phyloP scores from a whole-genome alignment of 768 basidiomycete genomes.

The Grammothele lineata region DNA sequence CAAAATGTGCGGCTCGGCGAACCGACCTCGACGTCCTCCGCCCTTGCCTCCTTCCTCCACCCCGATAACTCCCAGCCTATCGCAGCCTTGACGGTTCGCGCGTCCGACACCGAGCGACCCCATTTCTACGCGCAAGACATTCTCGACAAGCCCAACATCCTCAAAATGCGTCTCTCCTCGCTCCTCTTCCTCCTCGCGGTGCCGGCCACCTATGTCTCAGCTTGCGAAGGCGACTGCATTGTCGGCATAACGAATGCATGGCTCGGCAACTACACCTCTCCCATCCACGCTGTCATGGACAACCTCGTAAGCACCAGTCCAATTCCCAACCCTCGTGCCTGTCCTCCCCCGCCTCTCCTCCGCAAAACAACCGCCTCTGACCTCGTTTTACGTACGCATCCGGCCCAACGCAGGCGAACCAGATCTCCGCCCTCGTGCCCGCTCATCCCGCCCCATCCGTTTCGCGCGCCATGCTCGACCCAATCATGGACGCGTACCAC shows the following conservation, averaged over 20 bases:
- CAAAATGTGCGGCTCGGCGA: too few species aligned
- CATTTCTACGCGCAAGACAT: too few species aligned
- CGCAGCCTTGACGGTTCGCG: too few species aligned
- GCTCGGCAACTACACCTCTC: slow-evolving; percentile 43
- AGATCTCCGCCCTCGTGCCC: slow-evolving; percentile 34
- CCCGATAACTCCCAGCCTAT: too few species aligned
- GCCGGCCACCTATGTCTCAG: slow-evolving; percentile 39
- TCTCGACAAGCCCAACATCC: too few species aligned
- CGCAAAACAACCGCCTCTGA: neutral
- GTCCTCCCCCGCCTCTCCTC: slow-evolving; percentile 7
- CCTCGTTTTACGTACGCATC: too few species aligned
- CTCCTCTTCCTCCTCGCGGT: slow-evolving; percentile 19
- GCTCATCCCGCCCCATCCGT: slow-evolving; percentile 18
- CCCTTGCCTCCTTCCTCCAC: too few species aligned
- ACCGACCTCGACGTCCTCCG: too few species aligned
- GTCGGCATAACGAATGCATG: slow-evolving; percentile 53
- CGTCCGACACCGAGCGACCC: too few species aligned
- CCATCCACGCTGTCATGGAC: slow-evolving; percentile 36
- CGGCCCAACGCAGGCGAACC: slow-evolving; percentile 30
- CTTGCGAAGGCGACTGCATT: slow-evolving; percentile 73
- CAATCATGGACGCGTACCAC: slow-evolving; percentile 45
- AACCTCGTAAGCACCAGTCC: slow-evolving; percentile 43
- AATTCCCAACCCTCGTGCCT: too few species aligned
- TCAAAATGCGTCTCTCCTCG: slow-evolving; percentile 19
- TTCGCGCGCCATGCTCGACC: slow-evolving; percentile 35